Evolutionary conservation across 139 green algal genomes (phyloP).

Genomic region (Edaphochlamys debaryana): DNA sequence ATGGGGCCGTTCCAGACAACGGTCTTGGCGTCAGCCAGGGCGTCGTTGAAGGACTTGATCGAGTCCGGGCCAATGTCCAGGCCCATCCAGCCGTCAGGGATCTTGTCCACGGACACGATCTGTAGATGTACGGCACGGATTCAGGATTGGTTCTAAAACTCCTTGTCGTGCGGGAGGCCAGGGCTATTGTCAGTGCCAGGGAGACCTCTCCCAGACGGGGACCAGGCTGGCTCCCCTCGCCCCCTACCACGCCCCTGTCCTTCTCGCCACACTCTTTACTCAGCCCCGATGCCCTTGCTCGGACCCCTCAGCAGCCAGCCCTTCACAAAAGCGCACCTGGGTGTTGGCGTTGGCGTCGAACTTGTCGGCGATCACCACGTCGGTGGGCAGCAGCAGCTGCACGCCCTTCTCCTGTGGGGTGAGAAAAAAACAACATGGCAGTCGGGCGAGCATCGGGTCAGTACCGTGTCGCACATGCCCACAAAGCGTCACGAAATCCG

Average conservation of each 20-base stretch:
- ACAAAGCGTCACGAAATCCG: too few species aligned
- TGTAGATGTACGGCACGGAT: too few species aligned
- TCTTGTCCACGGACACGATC: slow-evolving; percentile 77
- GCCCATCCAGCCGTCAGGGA: slow-evolving; percentile 99
- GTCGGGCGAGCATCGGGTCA: not conserved
- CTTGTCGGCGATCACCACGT: slow-evolving; percentile 97
- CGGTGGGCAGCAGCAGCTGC: slow-evolving; percentile 94
- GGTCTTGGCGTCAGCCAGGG: slow-evolving; percentile 92
- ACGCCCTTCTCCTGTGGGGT: slow-evolving; percentile 69
- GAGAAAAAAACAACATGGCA: not conserved
- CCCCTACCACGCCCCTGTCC: too few species aligned
- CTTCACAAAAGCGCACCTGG: too few species aligned
- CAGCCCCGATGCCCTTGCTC: too few species aligned
- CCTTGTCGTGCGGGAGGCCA: too few species aligned
- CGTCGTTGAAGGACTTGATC: slow-evolving; percentile 83
- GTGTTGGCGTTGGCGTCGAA: slow-evolving; percentile 93
- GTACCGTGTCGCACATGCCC: not conserved
- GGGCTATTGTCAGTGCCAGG: too few species aligned
- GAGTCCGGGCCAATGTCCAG: slow-evolving; percentile 96
- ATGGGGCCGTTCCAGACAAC: slow-evolving; percentile 99
- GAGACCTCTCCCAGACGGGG: too few species aligned
- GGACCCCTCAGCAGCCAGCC: too few species aligned
- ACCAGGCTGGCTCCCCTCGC: too few species aligned
- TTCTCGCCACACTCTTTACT: too few species aligned
- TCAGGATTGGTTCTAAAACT: too few species aligned